Conservation (phyloP, 1,139 yeast genomes). For the Yamadazyma conglobata region DNA sequence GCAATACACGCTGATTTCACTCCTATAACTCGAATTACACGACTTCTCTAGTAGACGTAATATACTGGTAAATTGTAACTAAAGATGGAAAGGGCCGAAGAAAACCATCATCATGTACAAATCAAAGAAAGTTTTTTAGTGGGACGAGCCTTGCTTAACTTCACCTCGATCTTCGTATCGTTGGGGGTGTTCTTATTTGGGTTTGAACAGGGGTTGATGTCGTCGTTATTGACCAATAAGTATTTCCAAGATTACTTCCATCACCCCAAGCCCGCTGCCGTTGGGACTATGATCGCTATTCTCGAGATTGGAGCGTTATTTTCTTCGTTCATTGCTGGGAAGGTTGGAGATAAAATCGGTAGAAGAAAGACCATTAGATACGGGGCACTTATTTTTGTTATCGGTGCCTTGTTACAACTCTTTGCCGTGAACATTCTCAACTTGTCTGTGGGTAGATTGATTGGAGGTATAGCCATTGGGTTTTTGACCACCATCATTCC, state of each 20-base stretch:
- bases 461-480: slow-evolving; percentile 88
- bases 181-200: slow-evolving; percentile 60
- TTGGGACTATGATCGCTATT: slow-evolving; percentile 53
- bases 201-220: slow-evolving; percentile 62
- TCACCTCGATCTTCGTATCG: slow-evolving; percentile 58
- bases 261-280: slow-evolving; percentile 52
- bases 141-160: slow-evolving; percentile 50
- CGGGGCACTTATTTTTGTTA: slow-evolving; percentile 75
- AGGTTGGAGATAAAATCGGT: slow-evolving; percentile 76
- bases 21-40: background rate
- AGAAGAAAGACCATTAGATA: slow-evolving; percentile 76
- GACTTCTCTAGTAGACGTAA: no score
- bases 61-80: background rate
- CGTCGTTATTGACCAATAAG: slow-evolving; percentile 61
- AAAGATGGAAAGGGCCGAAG: slow-evolving; percentile 2
- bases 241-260: slow-evolving; percentile 71
- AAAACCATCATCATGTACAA: slow-evolving; percentile 26
- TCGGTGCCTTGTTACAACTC: slow-evolving; percentile 80
- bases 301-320: slow-evolving; percentile 74
- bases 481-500: slow-evolving; percentile 93
- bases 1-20: background rate
- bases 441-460: slow-evolving; percentile 70
- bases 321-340: slow-evolving; percentile 74
- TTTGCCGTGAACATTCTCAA: slow-evolving; percentile 37
- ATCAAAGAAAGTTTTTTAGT: slow-evolving; percentile 44